These are phyloP conservation scores for Casuarina cunninghamiana DNA, from an alignment of 306 rosid genomes.

Conservation along the genomic window DNA sequence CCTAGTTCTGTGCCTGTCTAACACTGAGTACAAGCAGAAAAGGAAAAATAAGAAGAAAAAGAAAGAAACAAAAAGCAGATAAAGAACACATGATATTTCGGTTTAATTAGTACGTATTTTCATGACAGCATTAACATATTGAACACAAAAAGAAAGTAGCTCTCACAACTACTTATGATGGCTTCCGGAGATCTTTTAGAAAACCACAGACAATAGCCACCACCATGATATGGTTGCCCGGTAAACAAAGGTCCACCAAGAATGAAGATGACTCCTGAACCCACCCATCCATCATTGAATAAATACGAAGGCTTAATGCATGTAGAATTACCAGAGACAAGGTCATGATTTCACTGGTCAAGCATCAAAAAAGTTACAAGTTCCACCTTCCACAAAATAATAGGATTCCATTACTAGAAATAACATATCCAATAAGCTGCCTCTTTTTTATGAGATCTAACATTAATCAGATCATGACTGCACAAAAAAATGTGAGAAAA, in stretches of 20 bases:
- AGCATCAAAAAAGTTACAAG: background rate
- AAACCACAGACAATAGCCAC: background rate
- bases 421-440: background rate
- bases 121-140: background rate
- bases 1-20: background rate
- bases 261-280: background rate
- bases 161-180: background rate
- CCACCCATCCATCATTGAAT: background rate
- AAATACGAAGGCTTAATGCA: too few species aligned
- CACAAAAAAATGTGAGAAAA: background rate
- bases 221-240: background rate
- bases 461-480: background rate
- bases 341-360: background rate
- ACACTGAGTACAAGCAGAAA: background rate
- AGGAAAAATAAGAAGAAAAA: too few species aligned
- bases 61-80: background rate
- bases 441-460: background rate
- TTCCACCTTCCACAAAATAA: background rate
- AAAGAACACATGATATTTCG: background rate
- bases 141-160: background rate
- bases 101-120: background rate
- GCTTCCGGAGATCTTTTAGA: background rate
- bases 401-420: background rate
- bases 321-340: background rate
- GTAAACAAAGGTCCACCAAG: background rate